A percentile compares a stretch with the other conserved stretches of the same genome.
These are phyloP conservation scores for Leucosporidium yakuticum DNA, from an alignment of 768 basidiomycete species.

Conservation along the genomic window DNA sequence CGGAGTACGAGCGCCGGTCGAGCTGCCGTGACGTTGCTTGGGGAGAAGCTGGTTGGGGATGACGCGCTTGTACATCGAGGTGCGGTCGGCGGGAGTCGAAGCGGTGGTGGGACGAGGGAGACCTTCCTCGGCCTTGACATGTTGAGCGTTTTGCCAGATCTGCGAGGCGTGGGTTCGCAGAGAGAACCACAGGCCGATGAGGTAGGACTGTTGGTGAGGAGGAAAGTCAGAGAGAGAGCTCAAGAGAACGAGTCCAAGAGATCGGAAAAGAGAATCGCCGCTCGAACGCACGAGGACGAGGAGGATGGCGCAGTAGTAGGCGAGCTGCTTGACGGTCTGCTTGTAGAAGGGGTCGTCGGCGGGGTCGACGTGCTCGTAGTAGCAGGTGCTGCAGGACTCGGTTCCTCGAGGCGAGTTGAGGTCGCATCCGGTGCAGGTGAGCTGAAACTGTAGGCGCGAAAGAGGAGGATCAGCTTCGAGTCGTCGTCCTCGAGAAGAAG, in stretches of 20 bases:
- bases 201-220: conserved; percentile 64
- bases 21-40: conserved; percentile 36
- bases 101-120: conserved; percentile 11
- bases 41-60: conserved; percentile 58
- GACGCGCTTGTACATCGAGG: conserved; percentile 31
- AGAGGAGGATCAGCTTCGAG: not conserved
- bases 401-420: conserved; percentile 29
- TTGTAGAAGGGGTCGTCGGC: conserved; percentile 94
- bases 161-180: conserved; percentile 94
- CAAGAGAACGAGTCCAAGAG: no score
- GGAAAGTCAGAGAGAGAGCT: not conserved
- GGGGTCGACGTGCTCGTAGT: conserved; percentile 90
- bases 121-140: conserved; percentile 19
- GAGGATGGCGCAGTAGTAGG: conserved; percentile 91
- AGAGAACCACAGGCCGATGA: conserved; percentile 97
- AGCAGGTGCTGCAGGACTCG: conserved; percentile 76
- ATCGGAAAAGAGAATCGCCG: not conserved
- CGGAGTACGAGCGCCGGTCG: not conserved
- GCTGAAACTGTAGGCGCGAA: conserved; percentile 60
- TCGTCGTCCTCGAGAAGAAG: not conserved
- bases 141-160: conserved; percentile 81
- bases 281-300: conserved; percentile 69
- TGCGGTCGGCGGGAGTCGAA: conserved; percentile 2
- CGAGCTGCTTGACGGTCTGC: conserved; percentile 84
- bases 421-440: conserved; percentile 77